A percentile compares a stretch with the other conserved stretches of the same genome.
Evolutionary conservation across 805 yeast species (phyloP).

Genomic region (Pichia phayaonensis): DNA sequence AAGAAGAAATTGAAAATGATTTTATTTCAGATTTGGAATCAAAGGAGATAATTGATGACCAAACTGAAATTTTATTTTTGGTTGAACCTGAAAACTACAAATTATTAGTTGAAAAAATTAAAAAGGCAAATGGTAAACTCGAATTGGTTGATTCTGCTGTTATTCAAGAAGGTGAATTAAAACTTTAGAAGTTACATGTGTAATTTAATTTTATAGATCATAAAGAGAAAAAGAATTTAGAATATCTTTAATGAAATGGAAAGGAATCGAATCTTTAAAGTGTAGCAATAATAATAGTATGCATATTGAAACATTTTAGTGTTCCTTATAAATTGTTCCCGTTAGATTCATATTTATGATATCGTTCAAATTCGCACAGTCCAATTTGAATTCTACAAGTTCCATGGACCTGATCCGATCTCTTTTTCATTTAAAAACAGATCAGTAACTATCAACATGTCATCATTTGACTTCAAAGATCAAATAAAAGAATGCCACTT

Average conservation of each 20-base stretch:
- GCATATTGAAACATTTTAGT: too few relatives aligned
- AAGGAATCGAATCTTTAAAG: too few relatives aligned
- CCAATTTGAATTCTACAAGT: neutral
- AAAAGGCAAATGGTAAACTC: slow-evolving; percentile 34
- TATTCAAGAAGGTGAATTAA: slow-evolving; percentile 18
- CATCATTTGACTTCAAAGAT: slow-evolving; percentile 5
- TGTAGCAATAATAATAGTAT: too few relatives aligned
- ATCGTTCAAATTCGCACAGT: neutral
- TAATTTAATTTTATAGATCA: neutral
- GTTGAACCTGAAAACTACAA: slow-evolving; percentile 21
- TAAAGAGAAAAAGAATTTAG: neutral
- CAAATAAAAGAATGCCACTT: slow-evolving; percentile 10
- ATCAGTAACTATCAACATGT: neutral
- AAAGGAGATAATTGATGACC: slow-evolving; percentile 9
- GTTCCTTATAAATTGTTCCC: too few relatives aligned
- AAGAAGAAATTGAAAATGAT: slow-evolving; percentile 17
- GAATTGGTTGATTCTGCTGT: slow-evolving; percentile 34
- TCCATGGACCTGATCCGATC: neutral
- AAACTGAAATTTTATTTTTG: slow-evolving; percentile 12
- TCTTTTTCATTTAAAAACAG: neutral
- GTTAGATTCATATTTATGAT: too few relatives aligned
- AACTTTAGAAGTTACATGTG: neutral
- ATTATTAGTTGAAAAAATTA: slow-evolving; percentile 35
- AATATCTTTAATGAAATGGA: neutral
- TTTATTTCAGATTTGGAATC: slow-evolving; percentile 12